Conservation (phyloP, 306 rosid species). For the Sesbania bispinosa region DNA sequence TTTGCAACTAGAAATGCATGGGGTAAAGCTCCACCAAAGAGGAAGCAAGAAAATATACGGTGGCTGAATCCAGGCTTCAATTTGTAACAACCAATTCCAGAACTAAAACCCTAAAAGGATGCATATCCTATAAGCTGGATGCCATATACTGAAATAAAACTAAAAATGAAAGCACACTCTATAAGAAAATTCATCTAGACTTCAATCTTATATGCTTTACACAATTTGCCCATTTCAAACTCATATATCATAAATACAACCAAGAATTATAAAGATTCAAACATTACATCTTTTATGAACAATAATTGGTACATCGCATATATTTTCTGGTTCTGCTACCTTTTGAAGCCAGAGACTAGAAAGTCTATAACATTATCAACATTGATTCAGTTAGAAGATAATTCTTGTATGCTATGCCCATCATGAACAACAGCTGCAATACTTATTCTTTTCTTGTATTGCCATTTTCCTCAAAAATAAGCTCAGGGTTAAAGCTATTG, state of each 20-base stretch:
- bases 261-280: neutral
- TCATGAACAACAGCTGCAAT: neutral
- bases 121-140: neutral
- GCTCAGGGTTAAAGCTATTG: slow-evolving; percentile 12
- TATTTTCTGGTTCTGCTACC: neutral
- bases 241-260: neutral
- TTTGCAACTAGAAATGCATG: slow-evolving; percentile 9
- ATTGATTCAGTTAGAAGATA: neutral
- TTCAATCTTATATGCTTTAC: neutral
- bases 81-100: neutral
- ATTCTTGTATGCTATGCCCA: neutral
- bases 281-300: neutral
- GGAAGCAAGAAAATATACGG: slow-evolving; percentile 12
- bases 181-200: neutral
- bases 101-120: neutral
- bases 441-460: neutral
- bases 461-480: neutral
- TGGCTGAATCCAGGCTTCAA: neutral
- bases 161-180: slow-evolving; percentile 3
- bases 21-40: slow-evolving; percentile 5
- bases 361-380: neutral
- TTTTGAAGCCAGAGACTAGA: neutral
- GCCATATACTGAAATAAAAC: neutral
- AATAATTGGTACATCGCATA: neutral
- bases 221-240: neutral